A percentile compares a stretch with the other conserved stretches of the same genome.
Evolutionary conservation across 371 early-diverging fungal species (phyloP).

Genomic region (Actinomortierella ambigua): DNA sequence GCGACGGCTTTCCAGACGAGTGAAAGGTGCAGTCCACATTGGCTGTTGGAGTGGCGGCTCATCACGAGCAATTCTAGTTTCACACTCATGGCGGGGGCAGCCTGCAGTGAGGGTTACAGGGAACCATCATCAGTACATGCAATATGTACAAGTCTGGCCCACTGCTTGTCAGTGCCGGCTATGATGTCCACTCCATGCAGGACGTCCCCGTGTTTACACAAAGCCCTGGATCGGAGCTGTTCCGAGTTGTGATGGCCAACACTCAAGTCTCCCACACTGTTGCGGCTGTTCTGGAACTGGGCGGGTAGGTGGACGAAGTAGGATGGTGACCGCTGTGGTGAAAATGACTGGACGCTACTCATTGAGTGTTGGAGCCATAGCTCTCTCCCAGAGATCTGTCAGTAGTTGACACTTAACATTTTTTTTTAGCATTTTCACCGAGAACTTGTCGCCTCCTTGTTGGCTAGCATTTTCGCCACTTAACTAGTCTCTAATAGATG

Average conservation of each 20-base stretch:
- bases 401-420: no score
- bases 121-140: conserved; percentile 10
- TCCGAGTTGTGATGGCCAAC: conserved; percentile 53
- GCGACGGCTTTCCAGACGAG: conserved; percentile 62
- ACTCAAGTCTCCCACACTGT: conserved; percentile 55
- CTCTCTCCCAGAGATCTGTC: no score
- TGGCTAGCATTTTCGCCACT: no score
- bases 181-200: conserved; percentile 53
- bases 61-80: conserved; percentile 55
- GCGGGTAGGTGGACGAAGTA: no score
- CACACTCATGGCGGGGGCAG: conserved; percentile 23
- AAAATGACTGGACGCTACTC: no score
- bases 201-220: conserved; percentile 55
- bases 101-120: no score
- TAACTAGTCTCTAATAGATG: no score
- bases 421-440: no score
- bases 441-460: no score
- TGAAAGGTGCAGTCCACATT: conserved; percentile 54
- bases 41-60: conserved; percentile 55
- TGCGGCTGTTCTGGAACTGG: conserved; percentile 35
- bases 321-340: no score
- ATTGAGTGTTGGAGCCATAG: no score
- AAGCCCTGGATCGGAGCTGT: conserved; percentile 52
- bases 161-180: conserved; percentile 38
- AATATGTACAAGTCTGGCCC: conserved; percentile 38